These are phyloP conservation scores for Cylindrotheca fusiformis DNA, from an alignment of 108 stramenopile species.

Conservation along the genomic window DNA sequence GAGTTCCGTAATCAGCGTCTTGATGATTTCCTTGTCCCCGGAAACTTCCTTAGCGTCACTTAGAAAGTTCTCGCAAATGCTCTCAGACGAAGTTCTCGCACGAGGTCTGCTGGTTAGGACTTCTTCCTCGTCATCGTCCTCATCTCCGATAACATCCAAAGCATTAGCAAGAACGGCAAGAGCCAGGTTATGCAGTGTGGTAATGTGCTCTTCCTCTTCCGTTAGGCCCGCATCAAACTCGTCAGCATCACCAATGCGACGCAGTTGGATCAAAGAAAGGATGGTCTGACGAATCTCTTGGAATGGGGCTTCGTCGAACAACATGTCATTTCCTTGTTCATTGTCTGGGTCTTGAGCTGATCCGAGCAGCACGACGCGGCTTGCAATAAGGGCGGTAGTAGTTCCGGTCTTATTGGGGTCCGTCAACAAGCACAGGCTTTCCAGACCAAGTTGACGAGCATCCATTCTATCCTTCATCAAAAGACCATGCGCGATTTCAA, in stretches of 20 bases:
- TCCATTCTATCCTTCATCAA: conserved; percentile 88
- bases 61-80: conserved; percentile 57
- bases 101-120: conserved; percentile 21
- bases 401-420: conserved; percentile 75
- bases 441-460: conserved; percentile 75
- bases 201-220: conserved; percentile 59
- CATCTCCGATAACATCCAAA: conserved; percentile 59
- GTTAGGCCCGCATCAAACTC: conserved; percentile 39
- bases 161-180: conserved; percentile 84
- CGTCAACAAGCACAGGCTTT: conserved; percentile 74
- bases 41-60: conserved; percentile 60
- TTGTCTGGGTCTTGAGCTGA: conserved; percentile 46
- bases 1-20: conserved; percentile 69
- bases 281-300: conserved; percentile 81
- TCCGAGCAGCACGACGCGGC: conserved; percentile 74
- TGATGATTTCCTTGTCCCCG: conserved; percentile 62
- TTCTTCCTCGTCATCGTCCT: conserved; percentile 48
- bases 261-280: conserved; percentile 65
- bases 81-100: conserved; percentile 36
- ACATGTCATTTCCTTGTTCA: conserved; percentile 43
- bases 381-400: conserved; percentile 78
- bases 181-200: conserved; percentile 72
- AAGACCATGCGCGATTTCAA: conserved; percentile 83
- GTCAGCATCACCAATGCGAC: conserved; percentile 68
- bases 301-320: conserved; percentile 70